Percentiles rank a stretch among this genome's conserved stretches.
Evolutionary conservation across 2,329 filamentous ascomycete species (phyloP).

Genomic region (Cercospora janseana): DNA sequence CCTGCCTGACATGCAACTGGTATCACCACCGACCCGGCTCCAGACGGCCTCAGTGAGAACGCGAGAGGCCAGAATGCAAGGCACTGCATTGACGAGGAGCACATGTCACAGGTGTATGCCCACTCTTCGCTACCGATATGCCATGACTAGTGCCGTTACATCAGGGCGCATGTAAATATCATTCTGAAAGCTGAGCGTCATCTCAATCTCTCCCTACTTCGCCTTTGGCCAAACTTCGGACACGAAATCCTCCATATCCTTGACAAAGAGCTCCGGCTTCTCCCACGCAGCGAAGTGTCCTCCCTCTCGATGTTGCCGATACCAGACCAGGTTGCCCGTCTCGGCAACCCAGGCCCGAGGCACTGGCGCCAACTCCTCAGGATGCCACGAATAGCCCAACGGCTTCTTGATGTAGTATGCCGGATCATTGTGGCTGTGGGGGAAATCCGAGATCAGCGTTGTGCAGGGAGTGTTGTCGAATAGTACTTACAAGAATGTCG

Average conservation of each 20-base stretch:
- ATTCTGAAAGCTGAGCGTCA: background rate
- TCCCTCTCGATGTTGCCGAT: conserved; percentile 40
- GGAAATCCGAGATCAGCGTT: too few species aligned
- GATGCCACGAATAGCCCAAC: conserved; percentile 47
- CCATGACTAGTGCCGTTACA: too few species aligned
- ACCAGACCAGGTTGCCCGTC: conserved; percentile 43
- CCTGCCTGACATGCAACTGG: too few species aligned
- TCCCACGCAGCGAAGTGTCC: conserved; percentile 43
- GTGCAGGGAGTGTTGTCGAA: too few species aligned
- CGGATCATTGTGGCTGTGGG: conserved; percentile 28
- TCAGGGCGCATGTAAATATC: background rate
- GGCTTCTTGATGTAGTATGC: conserved; percentile 40
- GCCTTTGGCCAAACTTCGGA: conserved; percentile 31
- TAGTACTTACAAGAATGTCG: conserved; percentile 18
- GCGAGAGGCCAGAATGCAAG: too few species aligned
- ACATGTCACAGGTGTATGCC: too few species aligned
- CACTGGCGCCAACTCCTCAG: conserved; percentile 42
- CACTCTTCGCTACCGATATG: too few species aligned
- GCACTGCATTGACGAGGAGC: too few species aligned
- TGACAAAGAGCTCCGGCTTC: conserved; percentile 32
- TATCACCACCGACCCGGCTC: too few species aligned
- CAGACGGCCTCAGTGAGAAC: too few species aligned
- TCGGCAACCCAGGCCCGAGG: conserved; percentile 41
- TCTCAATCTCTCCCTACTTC: conserved; percentile 11
- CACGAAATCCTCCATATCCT: conserved; percentile 38